phyloP scores from a whole-genome alignment of 306 rosid genomes.

The Erythrophleum fordii region DNA sequence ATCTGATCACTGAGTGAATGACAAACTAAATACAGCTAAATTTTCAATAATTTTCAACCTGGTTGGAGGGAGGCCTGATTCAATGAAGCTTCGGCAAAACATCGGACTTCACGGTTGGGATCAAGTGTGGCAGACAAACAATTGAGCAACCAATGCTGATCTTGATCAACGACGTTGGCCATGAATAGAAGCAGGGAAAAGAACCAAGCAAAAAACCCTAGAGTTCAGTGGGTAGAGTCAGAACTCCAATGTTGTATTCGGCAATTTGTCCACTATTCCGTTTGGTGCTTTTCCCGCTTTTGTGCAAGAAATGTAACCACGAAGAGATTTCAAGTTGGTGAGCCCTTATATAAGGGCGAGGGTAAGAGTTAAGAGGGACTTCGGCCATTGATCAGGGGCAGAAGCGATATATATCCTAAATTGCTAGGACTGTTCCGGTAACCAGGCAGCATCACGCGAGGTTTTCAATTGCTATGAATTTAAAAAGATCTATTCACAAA shows the following conservation, averaged over 20 bases:
- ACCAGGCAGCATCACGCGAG: not conserved
- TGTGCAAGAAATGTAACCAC: not conserved
- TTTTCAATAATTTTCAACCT: conserved; percentile 50
- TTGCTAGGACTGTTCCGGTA: not conserved
- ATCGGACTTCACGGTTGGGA: conserved; percentile 86
- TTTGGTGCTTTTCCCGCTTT: conserved; percentile 54
- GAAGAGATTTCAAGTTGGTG: not conserved
- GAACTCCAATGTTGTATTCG: conserved; percentile 9
- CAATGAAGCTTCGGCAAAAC: conserved; percentile 89
- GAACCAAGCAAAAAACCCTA: conserved; percentile 36
- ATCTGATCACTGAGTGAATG: not conserved
- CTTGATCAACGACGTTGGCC: conserved; percentile 74
- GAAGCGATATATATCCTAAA: conserved; percentile 22
- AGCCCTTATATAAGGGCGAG: not conserved
- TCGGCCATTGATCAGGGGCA: conserved; percentile 30
- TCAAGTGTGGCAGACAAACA: conserved; percentile 94
- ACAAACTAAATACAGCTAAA: conserved; percentile 3
- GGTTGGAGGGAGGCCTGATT: conserved; percentile 89
- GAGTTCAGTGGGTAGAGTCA: not conserved
- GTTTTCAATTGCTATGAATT: no score
- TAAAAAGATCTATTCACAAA: no score
- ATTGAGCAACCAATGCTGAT: conserved; percentile 91
- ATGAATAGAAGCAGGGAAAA: conserved; percentile 33
- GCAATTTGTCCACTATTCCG: not conserved
- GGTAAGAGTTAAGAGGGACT: not conserved